Evolutionary conservation across 2,329 filamentous ascomycete genomes (phyloP).

Genomic region (Periconia sp.): DNA sequence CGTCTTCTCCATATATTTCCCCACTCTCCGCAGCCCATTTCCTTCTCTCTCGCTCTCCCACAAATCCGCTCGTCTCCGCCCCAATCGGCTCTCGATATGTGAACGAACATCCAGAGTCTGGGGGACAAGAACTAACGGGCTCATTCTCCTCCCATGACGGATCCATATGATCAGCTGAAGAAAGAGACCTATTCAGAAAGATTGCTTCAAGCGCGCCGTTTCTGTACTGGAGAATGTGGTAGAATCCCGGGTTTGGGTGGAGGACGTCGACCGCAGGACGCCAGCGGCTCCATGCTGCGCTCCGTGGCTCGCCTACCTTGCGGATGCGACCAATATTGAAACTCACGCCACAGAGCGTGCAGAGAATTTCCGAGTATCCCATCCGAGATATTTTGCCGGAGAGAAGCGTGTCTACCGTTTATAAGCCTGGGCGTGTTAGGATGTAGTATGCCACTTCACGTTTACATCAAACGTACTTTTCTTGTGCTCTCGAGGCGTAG

Average conservation of each 20-base stretch:
- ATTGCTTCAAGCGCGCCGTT: neutral
- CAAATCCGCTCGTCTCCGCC: too few species aligned
- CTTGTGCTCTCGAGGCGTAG: too few species aligned
- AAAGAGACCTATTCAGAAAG: neutral
- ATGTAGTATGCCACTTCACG: too few species aligned
- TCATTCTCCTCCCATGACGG: too few species aligned
- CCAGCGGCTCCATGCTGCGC: constrained; percentile 4
- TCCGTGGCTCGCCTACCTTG: constrained; percentile 3
- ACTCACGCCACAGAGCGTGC: constrained; percentile 6
- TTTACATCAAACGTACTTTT: too few species aligned
- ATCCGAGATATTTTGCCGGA: neutral
- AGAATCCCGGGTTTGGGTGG: neutral
- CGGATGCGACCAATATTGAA: constrained; percentile 12
- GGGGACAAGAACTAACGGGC: neutral
- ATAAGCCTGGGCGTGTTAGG: too few species aligned
- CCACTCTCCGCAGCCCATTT: too few species aligned
- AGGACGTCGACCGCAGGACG: neutral
- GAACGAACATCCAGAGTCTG: constrained; percentile 4
- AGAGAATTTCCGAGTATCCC: neutral
- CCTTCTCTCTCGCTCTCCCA: too few species aligned
- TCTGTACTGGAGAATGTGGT: neutral
- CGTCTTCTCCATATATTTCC: too few species aligned
- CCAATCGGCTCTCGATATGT: neutral
- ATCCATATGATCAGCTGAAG: too few species aligned
- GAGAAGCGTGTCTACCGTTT: too few species aligned